A percentile compares a stretch with the other conserved stretches of the same genome.
Conservation (phyloP, 1,284 basidiomycete genomes). For the Exobasidium rhododendri region DNA sequence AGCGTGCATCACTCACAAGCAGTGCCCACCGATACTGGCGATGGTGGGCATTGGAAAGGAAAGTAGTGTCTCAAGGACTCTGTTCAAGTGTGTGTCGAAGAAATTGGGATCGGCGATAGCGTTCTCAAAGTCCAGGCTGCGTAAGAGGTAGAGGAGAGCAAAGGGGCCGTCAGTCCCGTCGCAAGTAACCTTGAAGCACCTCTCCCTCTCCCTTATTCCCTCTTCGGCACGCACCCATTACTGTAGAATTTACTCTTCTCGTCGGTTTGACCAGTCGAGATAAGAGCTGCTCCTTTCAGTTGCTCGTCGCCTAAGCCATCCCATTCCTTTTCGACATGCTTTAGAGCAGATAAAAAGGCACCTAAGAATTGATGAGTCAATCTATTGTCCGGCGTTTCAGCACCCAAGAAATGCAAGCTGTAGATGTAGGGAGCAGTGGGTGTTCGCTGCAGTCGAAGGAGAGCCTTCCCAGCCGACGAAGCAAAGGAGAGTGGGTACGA, state of each 20-base stretch:
- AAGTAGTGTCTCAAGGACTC: conserved; percentile 56
- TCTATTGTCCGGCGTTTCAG: conserved; percentile 64
- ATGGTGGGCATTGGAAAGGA: conserved; percentile 63
- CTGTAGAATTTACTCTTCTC: conserved; percentile 38
- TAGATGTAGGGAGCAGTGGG: conserved; percentile 25
- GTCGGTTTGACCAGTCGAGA: conserved; percentile 35
- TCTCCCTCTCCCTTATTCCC: background rate
- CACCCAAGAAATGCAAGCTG: conserved; percentile 34
- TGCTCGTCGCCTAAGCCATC: conserved; percentile 51
- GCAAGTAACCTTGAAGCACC: background rate
- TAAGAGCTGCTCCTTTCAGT: conserved; percentile 38
- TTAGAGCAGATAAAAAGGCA: conserved; percentile 70
- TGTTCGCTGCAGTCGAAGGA: conserved; percentile 2
- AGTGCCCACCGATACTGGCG: conserved; percentile 86
- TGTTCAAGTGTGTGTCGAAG: conserved; percentile 59
- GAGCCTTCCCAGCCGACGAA: conserved; percentile 3
- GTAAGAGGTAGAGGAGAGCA: background rate
- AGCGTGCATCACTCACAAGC: conserved; percentile 59
- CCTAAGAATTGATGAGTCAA: conserved; percentile 64
- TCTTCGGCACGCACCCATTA: conserved; percentile 57
- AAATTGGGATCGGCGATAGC: conserved; percentile 67
- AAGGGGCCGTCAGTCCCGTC: too few species aligned
- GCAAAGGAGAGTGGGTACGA: conserved; percentile 2
- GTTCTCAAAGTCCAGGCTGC: conserved; percentile 65
- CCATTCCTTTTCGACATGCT: conserved; percentile 77